A percentile compares a stretch with the other conserved stretches of the same genome.
phyloP scores from a whole-genome alignment of 768 basidiomycete genomes.

The Clathrus columnatus region DNA sequence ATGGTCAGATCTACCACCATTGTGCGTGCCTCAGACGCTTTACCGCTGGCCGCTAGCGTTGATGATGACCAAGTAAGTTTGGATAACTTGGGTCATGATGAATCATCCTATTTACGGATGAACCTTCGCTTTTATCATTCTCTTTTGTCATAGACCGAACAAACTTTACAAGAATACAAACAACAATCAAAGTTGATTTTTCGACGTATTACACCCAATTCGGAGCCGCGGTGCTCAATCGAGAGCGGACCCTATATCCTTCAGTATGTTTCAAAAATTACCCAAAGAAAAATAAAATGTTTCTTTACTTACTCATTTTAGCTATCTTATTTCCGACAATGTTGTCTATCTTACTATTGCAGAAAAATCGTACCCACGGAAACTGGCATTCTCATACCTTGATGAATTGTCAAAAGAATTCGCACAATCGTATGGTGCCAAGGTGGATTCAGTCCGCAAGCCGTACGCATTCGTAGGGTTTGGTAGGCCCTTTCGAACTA shows the following conservation, averaged over 20 bases:
- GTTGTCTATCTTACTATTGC: constrained; percentile 93
- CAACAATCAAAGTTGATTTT: constrained; percentile 97
- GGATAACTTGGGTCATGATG: constrained; percentile 3
- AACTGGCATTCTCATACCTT: constrained; percentile 94
- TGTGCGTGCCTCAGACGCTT: constrained; percentile 75
- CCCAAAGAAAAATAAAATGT: neutral
- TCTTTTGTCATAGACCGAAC: constrained; percentile 62
- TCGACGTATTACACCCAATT: constrained; percentile 85
- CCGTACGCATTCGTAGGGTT: constrained; percentile 99
- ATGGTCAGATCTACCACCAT: constrained; percentile 89
- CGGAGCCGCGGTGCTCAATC: constrained; percentile 93
- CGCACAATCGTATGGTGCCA: constrained; percentile 81
- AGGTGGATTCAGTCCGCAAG: constrained; percentile 85
- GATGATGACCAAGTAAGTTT: constrained; percentile 86
- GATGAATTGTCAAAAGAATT: constrained; percentile 98
- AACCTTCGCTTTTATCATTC: constrained; percentile 8
- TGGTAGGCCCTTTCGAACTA: constrained; percentile 43
- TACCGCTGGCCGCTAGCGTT: constrained; percentile 90
- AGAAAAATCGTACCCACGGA: constrained; percentile 94
- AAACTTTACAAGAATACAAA: constrained; percentile 91
- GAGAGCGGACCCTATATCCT: constrained; percentile 93
- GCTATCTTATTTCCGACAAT: constrained; percentile 91
- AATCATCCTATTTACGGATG: constrained; percentile 9
- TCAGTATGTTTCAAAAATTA: constrained; percentile 56
- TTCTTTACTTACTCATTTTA: constrained; percentile 23